Evolutionary conservation across 2,329 filamentous ascomycete species (phyloP).

Genomic region (Teratosphaeria destructans): DNA sequence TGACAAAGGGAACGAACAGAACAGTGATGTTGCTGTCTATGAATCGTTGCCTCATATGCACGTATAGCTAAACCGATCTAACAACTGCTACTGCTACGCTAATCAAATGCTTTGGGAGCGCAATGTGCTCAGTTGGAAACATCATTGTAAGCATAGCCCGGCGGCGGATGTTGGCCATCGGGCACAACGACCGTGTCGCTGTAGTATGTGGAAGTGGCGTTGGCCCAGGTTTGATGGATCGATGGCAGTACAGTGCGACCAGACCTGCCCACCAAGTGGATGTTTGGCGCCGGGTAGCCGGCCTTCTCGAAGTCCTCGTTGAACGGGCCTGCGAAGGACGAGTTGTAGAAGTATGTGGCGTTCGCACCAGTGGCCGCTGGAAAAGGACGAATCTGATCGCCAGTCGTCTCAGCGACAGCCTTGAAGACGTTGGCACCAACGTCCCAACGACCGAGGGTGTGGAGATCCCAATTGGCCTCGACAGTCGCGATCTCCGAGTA

Average conservation of each 20-base stretch:
- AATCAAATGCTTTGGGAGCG: not conserved
- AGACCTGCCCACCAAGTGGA: constrained; percentile 15
- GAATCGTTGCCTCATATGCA: not conserved
- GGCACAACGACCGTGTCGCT: constrained; percentile 21
- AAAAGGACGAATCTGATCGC: constrained; percentile 20
- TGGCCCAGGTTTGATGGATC: constrained; percentile 9
- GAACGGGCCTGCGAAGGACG: constrained; percentile 25
- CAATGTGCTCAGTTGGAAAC: not conserved
- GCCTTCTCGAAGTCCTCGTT: constrained; percentile 15
- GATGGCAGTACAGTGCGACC: constrained; percentile 21
- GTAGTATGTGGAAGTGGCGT: constrained; percentile 17
- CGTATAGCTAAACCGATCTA: not conserved
- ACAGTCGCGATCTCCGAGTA: constrained; percentile 36
- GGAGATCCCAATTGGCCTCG: constrained; percentile 36
- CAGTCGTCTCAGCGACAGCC: constrained; percentile 26
- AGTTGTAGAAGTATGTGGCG: constrained; percentile 23
- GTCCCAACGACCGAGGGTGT: constrained; percentile 38
- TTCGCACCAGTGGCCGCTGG: constrained; percentile 16
- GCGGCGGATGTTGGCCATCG: constrained; percentile 25
- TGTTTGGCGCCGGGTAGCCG: constrained; percentile 22
- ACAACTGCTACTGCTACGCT: not conserved
- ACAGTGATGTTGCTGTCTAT: not conserved
- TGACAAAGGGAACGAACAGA: not conserved
- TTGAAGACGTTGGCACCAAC: constrained; percentile 38
- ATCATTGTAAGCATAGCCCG: constrained; percentile 15